phyloP scores from a whole-genome alignment of 2,329 filamentous ascomycete genomes.

The Xylaria digitata region DNA sequence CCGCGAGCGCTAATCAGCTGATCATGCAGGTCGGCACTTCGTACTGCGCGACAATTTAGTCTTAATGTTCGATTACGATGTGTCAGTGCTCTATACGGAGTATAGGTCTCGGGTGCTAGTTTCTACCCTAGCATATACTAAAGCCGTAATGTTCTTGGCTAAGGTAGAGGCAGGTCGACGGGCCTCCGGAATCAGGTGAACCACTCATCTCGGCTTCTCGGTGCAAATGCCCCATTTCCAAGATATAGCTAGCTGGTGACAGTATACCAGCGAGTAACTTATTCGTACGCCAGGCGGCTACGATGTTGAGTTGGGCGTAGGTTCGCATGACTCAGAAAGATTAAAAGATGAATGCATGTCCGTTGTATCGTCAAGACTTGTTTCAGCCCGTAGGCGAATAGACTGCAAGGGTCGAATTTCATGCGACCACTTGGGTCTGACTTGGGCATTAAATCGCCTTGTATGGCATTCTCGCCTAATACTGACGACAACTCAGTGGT shows the following conservation, averaged over 20 bases:
- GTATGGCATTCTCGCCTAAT: conserved; percentile 35
- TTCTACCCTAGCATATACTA: conserved; percentile 21
- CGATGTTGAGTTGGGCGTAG: conserved; percentile 9
- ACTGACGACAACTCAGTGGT: conserved; percentile 35
- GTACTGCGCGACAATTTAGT: conserved; percentile 38
- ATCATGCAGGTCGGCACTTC: conserved; percentile 39
- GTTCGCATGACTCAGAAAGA: conserved; percentile 39
- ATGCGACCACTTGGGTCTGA: conserved; percentile 44
- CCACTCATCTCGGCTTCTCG: conserved; percentile 12
- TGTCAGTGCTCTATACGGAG: conserved; percentile 16
- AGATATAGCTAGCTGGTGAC: conserved; percentile 2
- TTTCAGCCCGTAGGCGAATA: conserved; percentile 47
- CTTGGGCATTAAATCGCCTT: conserved; percentile 34
- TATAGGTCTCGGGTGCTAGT: conserved; percentile 33
- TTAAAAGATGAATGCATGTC: conserved; percentile 37
- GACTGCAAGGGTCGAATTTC: conserved; percentile 45
- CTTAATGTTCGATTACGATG: conserved; percentile 28
- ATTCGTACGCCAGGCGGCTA: not conserved
- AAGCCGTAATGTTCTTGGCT: conserved; percentile 19
- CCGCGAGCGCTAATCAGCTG: conserved; percentile 37
- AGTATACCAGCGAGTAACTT: not conserved
- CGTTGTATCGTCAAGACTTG: conserved; percentile 42
- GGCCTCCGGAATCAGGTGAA: conserved; percentile 12
- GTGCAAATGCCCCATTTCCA: conserved; percentile 17
- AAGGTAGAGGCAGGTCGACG: conserved; percentile 1